phyloP scores from a whole-genome alignment of 2,329 filamentous ascomycete species.

The Ascocoryne sarcoides region DNA sequence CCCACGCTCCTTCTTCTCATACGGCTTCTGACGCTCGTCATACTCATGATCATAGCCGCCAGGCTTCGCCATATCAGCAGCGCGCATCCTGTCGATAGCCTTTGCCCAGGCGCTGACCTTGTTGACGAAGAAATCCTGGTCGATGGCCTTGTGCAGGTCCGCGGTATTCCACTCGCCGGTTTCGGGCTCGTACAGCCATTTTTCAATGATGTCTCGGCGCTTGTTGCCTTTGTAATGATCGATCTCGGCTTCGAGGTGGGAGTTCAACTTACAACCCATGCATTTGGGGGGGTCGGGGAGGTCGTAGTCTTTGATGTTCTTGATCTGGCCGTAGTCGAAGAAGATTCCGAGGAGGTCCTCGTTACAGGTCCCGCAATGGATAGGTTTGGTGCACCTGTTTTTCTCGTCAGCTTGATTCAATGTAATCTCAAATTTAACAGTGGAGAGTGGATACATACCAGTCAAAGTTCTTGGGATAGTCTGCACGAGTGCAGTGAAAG shows the following conservation, averaged over 20 bases:
- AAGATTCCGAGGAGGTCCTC: constrained; percentile 14
- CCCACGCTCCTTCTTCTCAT: too few relatives aligned
- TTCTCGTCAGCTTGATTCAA: background rate
- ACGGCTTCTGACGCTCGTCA: background rate
- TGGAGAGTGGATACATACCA: constrained; percentile 12
- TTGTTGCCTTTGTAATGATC: constrained; percentile 23
- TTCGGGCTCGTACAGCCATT: constrained; percentile 10
- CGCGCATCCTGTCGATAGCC: background rate
- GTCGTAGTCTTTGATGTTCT: background rate
- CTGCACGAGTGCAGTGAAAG: too few relatives aligned
- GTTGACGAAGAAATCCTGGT: constrained; percentile 3
- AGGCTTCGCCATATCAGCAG: background rate
- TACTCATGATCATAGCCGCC: constrained; percentile 6
- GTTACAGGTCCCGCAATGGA: constrained; percentile 8
- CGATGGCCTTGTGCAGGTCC: constrained; percentile 9
- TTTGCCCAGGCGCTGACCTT: constrained; percentile 1
- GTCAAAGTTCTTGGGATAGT: constrained; percentile 7
- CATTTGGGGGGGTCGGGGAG: constrained; percentile 7
- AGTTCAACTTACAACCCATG: constrained; percentile 15
- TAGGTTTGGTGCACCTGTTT: constrained; percentile 4
- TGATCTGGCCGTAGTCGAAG: constrained; percentile 9
- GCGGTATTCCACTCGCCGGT: constrained; percentile 11
- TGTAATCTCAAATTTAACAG: too few relatives aligned
- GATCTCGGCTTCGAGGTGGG: constrained; percentile 11
- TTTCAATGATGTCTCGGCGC: constrained; percentile 12